phyloP scores from a whole-genome alignment of 345 rosid species.

The Trapa incisa region DNA sequence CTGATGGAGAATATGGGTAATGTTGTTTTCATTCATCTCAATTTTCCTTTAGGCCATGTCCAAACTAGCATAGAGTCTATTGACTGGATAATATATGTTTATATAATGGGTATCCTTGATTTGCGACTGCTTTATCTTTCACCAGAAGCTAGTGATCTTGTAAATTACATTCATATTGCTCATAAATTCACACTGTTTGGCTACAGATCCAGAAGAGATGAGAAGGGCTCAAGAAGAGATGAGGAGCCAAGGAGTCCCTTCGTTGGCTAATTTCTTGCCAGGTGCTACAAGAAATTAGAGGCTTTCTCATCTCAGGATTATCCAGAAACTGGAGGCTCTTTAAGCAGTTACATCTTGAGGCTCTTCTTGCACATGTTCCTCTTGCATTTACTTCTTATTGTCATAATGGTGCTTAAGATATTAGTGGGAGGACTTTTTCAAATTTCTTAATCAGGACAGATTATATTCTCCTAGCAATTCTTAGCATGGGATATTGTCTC shows the following conservation, averaged over 20 bases:
- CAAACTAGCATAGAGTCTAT: neutral
- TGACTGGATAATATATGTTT: neutral
- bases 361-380: too few species aligned
- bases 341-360: too few species aligned
- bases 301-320: neutral
- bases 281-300: slow-evolving; percentile 17
- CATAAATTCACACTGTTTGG: neutral
- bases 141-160: neutral
- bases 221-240: slow-evolving; percentile 80
- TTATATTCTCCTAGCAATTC: too few species aligned
- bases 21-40: neutral
- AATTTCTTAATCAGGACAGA: too few species aligned
- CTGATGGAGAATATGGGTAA: slow-evolving; percentile 92
- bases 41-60: neutral
- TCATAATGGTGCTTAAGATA: too few species aligned
- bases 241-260: slow-evolving; percentile 93
- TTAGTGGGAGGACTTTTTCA: too few species aligned
- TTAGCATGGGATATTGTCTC: too few species aligned
- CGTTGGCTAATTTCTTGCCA: slow-evolving; percentile 67
- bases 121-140: neutral
- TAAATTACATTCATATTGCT: neutral
- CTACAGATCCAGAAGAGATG: slow-evolving; percentile 87
- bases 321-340: too few species aligned
- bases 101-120: neutral
- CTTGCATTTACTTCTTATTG: too few species aligned